Evolutionary conservation across 805 yeast genomes (phyloP), one percentile per base, ranked within the genome.

Genomic region (Candida nemodendra): DNA sequence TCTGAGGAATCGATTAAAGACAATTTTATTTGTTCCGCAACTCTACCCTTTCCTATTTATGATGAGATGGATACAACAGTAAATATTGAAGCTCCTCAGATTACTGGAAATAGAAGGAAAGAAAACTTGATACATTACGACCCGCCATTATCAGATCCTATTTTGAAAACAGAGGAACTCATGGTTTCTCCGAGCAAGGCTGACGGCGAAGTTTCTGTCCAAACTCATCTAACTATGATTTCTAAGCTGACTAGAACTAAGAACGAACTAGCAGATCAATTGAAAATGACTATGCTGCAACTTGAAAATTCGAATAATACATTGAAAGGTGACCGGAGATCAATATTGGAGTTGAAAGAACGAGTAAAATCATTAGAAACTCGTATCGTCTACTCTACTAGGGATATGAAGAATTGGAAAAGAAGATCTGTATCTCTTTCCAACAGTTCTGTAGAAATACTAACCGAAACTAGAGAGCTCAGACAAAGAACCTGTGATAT

Each of bases 201-300:
- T n/a, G n/a, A n/a, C n/a, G n/a, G n/a, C n/a, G n/a, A n/a, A n/a
- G n/a, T n/a, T n/a, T n/a, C n/a, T n/a, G n/a, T n/a, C n/a, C n/a
- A n/a, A n/a, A n/a, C n/a, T n/a, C n/a, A n/a, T n/a, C n/a, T n/a
- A n/a, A n/a, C n/a, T n/a, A 25, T 17, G 7, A 31, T 31, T 11
- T 32, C 43, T 15, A 43, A 41, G 26, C 29, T 49, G 8, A 42
- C 28, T 19, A 29, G 31, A 23, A 27, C 30, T 2, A 48, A 50
- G 16, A 39, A 38, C 12, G 23, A 16, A 5, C 24, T 42, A 8
- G 47, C 48, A 24, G 17, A 22, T 1, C 41, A 34, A 16, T 25
- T 50, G 7, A 34, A 35, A n/a, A 9, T 11, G n/a, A 18, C 34
- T 1, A 38, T 45, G 19, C 17, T 17, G 8, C 33, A 48, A 27